A percentile compares a stretch with the other conserved stretches of the same genome.
Evolutionary conservation across 805 yeast genomes (phyloP).

Genomic region (Kurtzmaniella cleridarum): DNA sequence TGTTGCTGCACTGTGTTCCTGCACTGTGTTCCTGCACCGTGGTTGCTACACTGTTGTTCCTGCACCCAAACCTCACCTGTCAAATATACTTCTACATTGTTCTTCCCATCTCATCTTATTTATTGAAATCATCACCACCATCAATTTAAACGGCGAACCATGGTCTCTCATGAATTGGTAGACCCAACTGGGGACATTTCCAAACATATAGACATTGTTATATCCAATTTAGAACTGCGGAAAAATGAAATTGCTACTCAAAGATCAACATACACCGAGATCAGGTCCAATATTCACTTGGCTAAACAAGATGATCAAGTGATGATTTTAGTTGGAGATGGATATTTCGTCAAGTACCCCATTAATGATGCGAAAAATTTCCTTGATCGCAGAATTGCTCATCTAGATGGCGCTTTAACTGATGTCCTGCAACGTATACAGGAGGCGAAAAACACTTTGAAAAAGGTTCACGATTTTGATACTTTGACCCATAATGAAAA

Average conservation of each 20-base stretch:
- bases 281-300: slow-evolving; percentile 4
- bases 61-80: too few relatives aligned
- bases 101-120: too few relatives aligned
- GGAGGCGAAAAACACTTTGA: slow-evolving; percentile 30
- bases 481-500: slow-evolving; percentile 7
- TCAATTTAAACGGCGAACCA: too few relatives aligned
- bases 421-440: slow-evolving; percentile 35
- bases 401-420: slow-evolving; percentile 30
- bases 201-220: slow-evolving; percentile 2
- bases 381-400: slow-evolving; percentile 19
- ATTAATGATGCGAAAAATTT: slow-evolving; percentile 22
- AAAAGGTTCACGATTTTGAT: slow-evolving; percentile 17
- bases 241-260: slow-evolving; percentile 5
- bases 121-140: too few relatives aligned
- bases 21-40: too few relatives aligned
- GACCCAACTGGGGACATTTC: slow-evolving; percentile 3
- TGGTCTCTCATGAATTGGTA: not conserved
- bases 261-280: slow-evolving; percentile 2
- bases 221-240: slow-evolving; percentile 2
- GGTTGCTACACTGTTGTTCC: too few relatives aligned
- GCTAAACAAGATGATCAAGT: slow-evolving; percentile 5
- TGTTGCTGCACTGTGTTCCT: too few relatives aligned
- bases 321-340: slow-evolving; percentile 34
- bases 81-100: too few relatives aligned
- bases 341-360: slow-evolving; percentile 32